Percentiles rank a stretch among this genome's conserved stretches.
These are phyloP conservation scores for Vanrija pseudolonga DNA, from an alignment of 1,284 basidiomycete genomes.

Conservation along the genomic window DNA sequence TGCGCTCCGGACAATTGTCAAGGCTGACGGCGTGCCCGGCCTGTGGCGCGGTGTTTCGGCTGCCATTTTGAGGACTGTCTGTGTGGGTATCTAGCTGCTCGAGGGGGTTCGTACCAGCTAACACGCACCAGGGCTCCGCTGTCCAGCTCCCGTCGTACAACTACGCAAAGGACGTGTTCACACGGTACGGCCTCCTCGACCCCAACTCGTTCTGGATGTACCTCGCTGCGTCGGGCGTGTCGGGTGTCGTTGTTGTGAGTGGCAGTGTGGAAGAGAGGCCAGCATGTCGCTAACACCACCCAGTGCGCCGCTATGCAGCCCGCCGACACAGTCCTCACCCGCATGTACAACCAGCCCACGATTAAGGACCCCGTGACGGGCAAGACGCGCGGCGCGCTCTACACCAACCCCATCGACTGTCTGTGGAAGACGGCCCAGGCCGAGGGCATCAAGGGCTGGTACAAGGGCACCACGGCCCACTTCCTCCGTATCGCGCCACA, in stretches of 20 bases:
- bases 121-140: slow-evolving; percentile 51
- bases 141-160: slow-evolving; percentile 96
- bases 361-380: slow-evolving; percentile 64
- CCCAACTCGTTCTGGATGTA: slow-evolving; percentile 81
- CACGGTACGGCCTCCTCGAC: slow-evolving; percentile 61
- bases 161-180: slow-evolving; percentile 76
- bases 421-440: slow-evolving; percentile 90
- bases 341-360: slow-evolving; percentile 95
- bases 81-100: slow-evolving; percentile 61
- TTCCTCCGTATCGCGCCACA: slow-evolving; percentile 88
- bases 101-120: not conserved
- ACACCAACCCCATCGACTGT: slow-evolving; percentile 90
- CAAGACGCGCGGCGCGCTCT: slow-evolving; percentile 69
- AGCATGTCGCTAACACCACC: not conserved
- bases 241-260: slow-evolving; percentile 84
- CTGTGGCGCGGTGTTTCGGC: slow-evolving; percentile 88
- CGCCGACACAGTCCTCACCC: slow-evolving; percentile 66
- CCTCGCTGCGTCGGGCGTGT: slow-evolving; percentile 79
- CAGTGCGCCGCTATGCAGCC: slow-evolving; percentile 82
- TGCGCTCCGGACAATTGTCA: slow-evolving; percentile 74
- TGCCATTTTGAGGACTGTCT: slow-evolving; percentile 86
- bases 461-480: slow-evolving; percentile 91
- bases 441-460: slow-evolving; percentile 87
- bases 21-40: slow-evolving; percentile 71
- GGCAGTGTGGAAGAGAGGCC: not conserved